phyloP scores from a whole-genome alignment of 805 yeast species.

The Brettanomyces nanus region DNA sequence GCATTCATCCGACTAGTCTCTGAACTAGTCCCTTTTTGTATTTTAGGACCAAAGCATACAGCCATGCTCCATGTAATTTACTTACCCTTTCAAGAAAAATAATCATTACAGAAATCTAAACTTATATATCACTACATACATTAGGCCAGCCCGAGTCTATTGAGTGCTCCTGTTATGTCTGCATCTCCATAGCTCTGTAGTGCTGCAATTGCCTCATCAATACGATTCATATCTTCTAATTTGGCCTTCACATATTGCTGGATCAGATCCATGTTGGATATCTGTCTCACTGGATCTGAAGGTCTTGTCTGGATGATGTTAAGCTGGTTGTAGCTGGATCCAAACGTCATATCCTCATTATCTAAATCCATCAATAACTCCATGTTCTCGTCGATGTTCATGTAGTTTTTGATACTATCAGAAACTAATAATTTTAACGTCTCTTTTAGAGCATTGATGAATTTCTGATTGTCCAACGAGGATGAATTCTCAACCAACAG shows the following conservation, averaged over 20 bases:
- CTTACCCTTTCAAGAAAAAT: neutral
- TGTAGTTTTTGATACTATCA: conserved; percentile 27
- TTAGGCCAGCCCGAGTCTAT: neutral
- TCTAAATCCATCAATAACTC: conserved; percentile 58
- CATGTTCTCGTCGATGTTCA: conserved; percentile 28
- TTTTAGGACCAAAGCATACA: neutral
- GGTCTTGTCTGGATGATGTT: conserved; percentile 52
- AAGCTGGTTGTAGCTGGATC: conserved; percentile 74
- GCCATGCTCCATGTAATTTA: too few species aligned
- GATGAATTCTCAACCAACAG: conserved; percentile 29
- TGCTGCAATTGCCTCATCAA: neutral
- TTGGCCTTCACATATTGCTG: conserved; percentile 27
- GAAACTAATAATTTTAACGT: conserved; percentile 30
- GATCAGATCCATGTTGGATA: conserved; percentile 27
- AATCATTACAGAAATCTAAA: neutral
- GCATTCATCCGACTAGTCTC: too few species aligned
- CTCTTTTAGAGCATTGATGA: conserved; percentile 35
- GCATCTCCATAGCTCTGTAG: neutral
- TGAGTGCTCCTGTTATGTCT: neutral
- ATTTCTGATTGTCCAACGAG: conserved; percentile 28
- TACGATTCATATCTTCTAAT: conserved; percentile 1
- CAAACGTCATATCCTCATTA: conserved; percentile 55
- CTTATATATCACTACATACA: too few species aligned
- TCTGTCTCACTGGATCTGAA: conserved; percentile 61
- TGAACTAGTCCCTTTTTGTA: neutral